Base-by-base conservation (phyloP, 768 basidiomycete genomes). In the Lactarius hatsudake region DNA sequence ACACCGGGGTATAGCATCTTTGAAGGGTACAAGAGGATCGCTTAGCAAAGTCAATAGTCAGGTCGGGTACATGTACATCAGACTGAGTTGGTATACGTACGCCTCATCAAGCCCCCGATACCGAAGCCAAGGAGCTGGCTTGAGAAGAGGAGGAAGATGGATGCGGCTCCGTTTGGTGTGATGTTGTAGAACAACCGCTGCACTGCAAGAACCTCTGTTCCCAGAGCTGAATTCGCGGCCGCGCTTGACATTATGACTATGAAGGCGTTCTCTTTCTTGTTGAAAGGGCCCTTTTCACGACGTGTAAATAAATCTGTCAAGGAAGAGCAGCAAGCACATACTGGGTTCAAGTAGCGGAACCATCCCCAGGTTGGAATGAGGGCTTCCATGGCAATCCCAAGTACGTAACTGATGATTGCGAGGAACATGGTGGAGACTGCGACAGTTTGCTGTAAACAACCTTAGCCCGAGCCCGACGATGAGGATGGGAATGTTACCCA, bases 161-260 rank as follows among this genome's bases (percentile, higher is more conserved):
- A 81, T 20, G 79, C 71, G 9, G 67, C 78, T 26, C 79, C 71
- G 57, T 83, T 83, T 2, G 85, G 83, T 6, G 78, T 80, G 64
- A 84, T 79, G 56, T 85, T 79, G 63, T 86, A 86, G 56, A 59
- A 68, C 20, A 70, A 43, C 5, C 53, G 79, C 64, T 85, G 84
- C 2, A 84, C 84, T 0, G 84, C 82, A 54, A 86, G 74, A 8
- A 86, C 79, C 59, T 85, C 83, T 0, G 84, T 85, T 3, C 78
- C 84, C 12, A 86, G 77, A 4, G 84, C 84, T 0, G 82, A 80
- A 56, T 81, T 83, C 13, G 84, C 81, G 3, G 84, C 84, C 2
- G 85, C 83, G 64, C 81, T 80, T n/a, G 85, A 71, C 84, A 86
- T 86, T 64, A 86, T 84, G 9, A 86, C 79, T 42, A 86, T 81